Evolutionary conservation across 495 filamentous ascomycete species (phyloP).

Genomic region (Tuber borchii): DNA sequence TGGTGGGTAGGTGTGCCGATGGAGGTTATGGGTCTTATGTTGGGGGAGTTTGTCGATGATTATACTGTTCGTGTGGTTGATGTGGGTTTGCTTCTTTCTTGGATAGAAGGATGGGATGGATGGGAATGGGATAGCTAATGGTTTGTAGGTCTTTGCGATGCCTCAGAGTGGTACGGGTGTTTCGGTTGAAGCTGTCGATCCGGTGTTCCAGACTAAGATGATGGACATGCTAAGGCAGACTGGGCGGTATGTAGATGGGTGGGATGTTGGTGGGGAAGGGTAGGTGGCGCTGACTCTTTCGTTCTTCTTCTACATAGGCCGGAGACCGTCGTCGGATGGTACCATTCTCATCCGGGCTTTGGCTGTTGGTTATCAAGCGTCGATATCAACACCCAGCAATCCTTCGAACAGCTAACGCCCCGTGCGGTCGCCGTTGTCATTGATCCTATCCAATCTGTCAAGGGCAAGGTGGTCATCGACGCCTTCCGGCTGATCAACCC

Average conservation of each 20-base stretch:
- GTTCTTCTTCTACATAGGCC: conserved; percentile 52
- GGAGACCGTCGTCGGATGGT: conserved; percentile 97
- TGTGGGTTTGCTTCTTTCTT: conserved; percentile 47
- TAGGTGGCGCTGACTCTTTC: conserved; percentile 18
- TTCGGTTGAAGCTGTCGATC: conserved; percentile 92
- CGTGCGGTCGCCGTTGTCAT: conserved; percentile 96
- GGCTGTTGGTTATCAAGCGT: conserved; percentile 98
- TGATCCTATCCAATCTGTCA: conserved; percentile 97
- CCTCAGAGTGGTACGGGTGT: conserved; percentile 98
- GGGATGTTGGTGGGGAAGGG: background rate
- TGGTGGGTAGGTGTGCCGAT: conserved; percentile 63
- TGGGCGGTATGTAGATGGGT: conserved; percentile 61
- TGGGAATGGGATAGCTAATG: conserved; percentile 3
- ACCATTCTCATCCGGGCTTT: conserved; percentile 98
- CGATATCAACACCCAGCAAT: conserved; percentile 99
- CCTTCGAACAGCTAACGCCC: conserved; percentile 93
- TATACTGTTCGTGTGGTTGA: conserved; percentile 97
- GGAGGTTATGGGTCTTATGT: conserved; percentile 99
- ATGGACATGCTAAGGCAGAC: conserved; percentile 99
- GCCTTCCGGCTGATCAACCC: conserved; percentile 98
- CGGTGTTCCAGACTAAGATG: conserved; percentile 99
- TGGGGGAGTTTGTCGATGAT: conserved; percentile 97
- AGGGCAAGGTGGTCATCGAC: conserved; percentile 98
- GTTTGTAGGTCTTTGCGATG: conserved; percentile 68
- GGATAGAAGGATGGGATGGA: background rate